These are phyloP conservation scores for Moelleriella libera DNA, from an alignment of 2,329 filamentous ascomycete species.

Conservation along the genomic window DNA sequence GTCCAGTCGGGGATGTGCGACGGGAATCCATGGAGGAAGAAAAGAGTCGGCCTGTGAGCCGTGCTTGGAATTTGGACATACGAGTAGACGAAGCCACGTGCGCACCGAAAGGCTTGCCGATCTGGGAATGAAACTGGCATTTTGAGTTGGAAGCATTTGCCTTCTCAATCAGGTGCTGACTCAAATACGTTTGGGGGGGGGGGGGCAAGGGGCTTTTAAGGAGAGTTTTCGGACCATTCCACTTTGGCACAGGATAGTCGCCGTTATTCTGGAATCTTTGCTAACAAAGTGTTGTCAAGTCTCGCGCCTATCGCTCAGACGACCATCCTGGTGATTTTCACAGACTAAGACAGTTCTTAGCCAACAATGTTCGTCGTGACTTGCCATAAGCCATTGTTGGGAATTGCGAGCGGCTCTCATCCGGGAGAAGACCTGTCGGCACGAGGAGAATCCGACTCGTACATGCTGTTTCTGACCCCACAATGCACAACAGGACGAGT, in stretches of 20 bases:
- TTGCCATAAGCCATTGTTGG: too few relatives aligned
- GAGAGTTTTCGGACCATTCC: constrained; percentile 11
- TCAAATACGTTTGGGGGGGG: not conserved
- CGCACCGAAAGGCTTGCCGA: constrained; percentile 6
- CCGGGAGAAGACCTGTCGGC: too few relatives aligned
- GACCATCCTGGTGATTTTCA: too few relatives aligned
- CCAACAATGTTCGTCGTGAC: too few relatives aligned
- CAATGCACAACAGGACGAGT: too few relatives aligned
- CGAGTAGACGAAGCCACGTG: constrained; percentile 12
- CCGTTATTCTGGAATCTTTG: too few relatives aligned
- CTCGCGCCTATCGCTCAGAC: too few relatives aligned
- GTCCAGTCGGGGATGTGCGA: constrained; percentile 29
- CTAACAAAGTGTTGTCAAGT: too few relatives aligned
- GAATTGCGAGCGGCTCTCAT: too few relatives aligned
- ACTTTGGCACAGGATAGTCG: not conserved
- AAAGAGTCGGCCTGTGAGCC: constrained; percentile 16
- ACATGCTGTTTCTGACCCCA: too few relatives aligned
- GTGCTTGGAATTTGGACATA: constrained; percentile 14
- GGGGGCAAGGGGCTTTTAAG: not conserved
- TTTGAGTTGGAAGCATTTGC: constrained; percentile 1
- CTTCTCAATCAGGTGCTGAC: not conserved
- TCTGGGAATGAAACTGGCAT: not conserved
- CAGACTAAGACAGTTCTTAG: too few relatives aligned
- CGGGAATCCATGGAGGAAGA: constrained; percentile 35
- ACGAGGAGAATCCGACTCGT: too few relatives aligned